These are phyloP conservation scores for Yarrowia sp. DNA, from an alignment of 805 yeast species.

Conservation along the genomic window DNA sequence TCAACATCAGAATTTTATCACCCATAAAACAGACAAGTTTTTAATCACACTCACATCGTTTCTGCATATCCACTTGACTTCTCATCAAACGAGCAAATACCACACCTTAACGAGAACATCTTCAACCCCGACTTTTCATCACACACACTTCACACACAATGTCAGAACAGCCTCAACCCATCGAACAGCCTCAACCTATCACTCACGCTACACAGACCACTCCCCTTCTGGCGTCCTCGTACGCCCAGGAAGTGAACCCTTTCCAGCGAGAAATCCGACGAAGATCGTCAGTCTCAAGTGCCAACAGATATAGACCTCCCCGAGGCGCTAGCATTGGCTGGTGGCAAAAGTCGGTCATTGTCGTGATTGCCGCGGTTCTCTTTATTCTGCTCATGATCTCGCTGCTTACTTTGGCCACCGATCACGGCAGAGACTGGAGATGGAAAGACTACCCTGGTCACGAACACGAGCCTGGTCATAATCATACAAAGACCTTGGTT, in stretches of 20 bases:
- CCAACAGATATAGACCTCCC: conserved; percentile 21
- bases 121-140: no score
- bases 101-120: not conserved
- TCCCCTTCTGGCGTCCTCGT: conserved; percentile 17
- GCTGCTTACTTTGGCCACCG: conserved; percentile 6
- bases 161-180: conserved; percentile 26
- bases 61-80: not conserved
- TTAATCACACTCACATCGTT: no score
- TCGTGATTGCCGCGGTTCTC: conserved; percentile 14
- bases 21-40: not conserved
- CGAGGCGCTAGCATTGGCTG: conserved; percentile 20
- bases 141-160: not conserved
- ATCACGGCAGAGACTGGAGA: conserved; percentile 30
- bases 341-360: conserved; percentile 29
- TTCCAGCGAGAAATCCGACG: conserved; percentile 38
- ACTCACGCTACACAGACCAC: conserved; percentile 29
- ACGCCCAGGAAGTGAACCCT: conserved; percentile 33
- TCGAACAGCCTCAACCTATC: conserved; percentile 27
- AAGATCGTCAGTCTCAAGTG: conserved; percentile 27
- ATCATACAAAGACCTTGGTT: not conserved
- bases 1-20: not conserved
- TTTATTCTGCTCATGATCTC: conserved; percentile 29
- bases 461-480: conserved; percentile 15
- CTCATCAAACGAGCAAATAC: conserved; percentile 8
- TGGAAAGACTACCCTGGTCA: conserved; percentile 26